phyloP scores from a whole-genome alignment of 1,284 basidiomycete species.

The Wolfiporia cocos region DNA sequence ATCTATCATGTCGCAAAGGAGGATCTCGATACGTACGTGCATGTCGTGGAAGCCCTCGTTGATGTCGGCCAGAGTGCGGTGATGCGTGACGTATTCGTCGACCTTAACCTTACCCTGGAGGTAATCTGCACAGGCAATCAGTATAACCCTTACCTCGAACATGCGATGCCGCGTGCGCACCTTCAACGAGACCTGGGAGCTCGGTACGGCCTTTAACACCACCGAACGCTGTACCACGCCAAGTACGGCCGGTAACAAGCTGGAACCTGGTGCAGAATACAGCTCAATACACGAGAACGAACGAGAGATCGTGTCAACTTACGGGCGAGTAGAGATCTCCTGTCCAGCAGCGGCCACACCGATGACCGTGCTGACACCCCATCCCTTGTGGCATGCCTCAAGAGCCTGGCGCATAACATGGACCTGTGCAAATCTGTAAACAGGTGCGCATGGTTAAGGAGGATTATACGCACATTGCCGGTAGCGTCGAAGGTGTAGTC shows the following conservation, averaged over 20 bases:
- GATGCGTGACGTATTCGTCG: conserved; percentile 88
- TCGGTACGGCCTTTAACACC: conserved; percentile 98
- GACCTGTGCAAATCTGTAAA: conserved; percentile 38
- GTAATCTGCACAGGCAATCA: conserved; percentile 45
- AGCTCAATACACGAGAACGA: conserved; percentile 1
- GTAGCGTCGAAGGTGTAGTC: conserved; percentile 98
- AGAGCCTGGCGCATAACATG: conserved; percentile 94
- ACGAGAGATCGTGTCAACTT: conserved; percentile 28
- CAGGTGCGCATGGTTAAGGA: neutral
- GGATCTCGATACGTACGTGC: conserved; percentile 61
- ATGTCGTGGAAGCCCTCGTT: conserved; percentile 92
- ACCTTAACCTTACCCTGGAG: conserved; percentile 72
- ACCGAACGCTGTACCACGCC: conserved; percentile 96
- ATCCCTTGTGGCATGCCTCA: conserved; percentile 98
- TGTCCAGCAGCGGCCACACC: conserved; percentile 96
- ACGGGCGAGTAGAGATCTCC: conserved; percentile 96
- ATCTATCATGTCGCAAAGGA: conserved; percentile 2
- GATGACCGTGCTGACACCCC: conserved; percentile 94
- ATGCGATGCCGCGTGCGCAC: conserved; percentile 29
- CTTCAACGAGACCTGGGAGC: conserved; percentile 84
- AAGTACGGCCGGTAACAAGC: conserved; percentile 83
- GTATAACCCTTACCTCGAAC: neutral
- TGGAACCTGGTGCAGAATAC: conserved; percentile 53
- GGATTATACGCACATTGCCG: conserved; percentile 64
- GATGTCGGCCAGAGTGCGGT: conserved; percentile 71